A percentile compares a stretch with the other conserved stretches of the same genome.
phyloP scores from a whole-genome alignment of 352 stramenopile species.

The Pseudoperonospora humuli region DNA sequence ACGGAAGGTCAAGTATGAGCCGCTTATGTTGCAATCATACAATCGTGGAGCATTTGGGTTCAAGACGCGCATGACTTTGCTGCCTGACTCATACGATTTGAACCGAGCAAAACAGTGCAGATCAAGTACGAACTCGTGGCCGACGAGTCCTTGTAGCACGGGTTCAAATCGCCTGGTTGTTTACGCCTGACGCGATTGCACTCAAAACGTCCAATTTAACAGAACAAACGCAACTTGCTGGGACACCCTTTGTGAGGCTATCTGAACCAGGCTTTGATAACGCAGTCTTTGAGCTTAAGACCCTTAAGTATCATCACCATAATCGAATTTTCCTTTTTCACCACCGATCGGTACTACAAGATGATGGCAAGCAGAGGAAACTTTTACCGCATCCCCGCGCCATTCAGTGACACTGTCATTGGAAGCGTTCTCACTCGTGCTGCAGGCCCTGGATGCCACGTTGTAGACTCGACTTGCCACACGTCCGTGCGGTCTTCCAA shows the following conservation, averaged over 20 bases:
- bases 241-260: slow-evolving; percentile 15
- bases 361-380: slow-evolving; percentile 21
- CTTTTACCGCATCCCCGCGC: slow-evolving; percentile 10
- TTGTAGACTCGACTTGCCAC: slow-evolving; percentile 1
- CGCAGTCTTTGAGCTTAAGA: no score
- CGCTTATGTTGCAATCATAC: slow-evolving; percentile 4
- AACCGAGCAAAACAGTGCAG: slow-evolving; percentile 1
- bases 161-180: slow-evolving; percentile 26
- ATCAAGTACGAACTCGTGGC: slow-evolving; percentile 10
- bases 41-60: no score
- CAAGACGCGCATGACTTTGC: slow-evolving; percentile 12
- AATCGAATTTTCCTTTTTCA: slow-evolving; percentile 1
- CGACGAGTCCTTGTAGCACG: slow-evolving; percentile 2
- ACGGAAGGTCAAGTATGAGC: slow-evolving; percentile 7
- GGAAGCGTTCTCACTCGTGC: slow-evolving; percentile 18
- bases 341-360: neutral
- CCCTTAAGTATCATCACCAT: slow-evolving; percentile 5
- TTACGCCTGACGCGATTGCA: slow-evolving; percentile 29
- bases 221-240: slow-evolving; percentile 12
- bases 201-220: slow-evolving; percentile 6
- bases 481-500: neutral
- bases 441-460: neutral
- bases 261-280: slow-evolving; percentile 24
- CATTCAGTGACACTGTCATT: slow-evolving; percentile 28
- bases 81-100: slow-evolving; percentile 22